Conservation (phyloP, 768 basidiomycete genomes). For the Chalciporus pseudorubinellus region DNA sequence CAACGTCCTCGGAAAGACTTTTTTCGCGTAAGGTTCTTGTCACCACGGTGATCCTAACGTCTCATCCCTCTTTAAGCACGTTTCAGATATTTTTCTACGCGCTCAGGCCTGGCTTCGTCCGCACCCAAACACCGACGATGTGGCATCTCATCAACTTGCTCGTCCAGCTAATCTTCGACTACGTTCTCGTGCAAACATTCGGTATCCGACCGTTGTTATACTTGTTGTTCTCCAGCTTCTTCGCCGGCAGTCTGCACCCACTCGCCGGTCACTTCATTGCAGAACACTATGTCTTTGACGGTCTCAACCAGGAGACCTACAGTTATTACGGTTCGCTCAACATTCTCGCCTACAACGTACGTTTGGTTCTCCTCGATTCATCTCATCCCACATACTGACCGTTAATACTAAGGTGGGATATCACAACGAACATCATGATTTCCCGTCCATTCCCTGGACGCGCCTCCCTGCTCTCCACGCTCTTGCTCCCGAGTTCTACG, state of each 20-base stretch:
- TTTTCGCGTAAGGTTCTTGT: conserved; percentile 74
- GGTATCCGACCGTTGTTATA: conserved; percentile 64
- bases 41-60: neutral
- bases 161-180: conserved; percentile 71
- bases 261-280: conserved; percentile 98
- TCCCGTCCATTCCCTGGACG: conserved; percentile 96
- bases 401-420: conserved; percentile 73
- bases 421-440: conserved; percentile 99
- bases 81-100: conserved; percentile 99
- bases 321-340: conserved; percentile 95
- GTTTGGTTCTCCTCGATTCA: conserved; percentile 26
- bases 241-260: conserved; percentile 94
- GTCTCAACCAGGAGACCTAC: conserved; percentile 91
- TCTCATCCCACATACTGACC: conserved; percentile 1
- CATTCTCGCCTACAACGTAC: conserved; percentile 86
- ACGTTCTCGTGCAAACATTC: conserved; percentile 51
- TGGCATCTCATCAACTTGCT: conserved; percentile 86
- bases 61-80: conserved; percentile 51
- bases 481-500: conserved; percentile 91
- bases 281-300: conserved; percentile 95
- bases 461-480: conserved; percentile 77
- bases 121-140: conserved; percentile 70
- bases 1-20: conserved; percentile 96
- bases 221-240: conserved; percentile 87
- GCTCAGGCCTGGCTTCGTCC: conserved; percentile 89